phyloP scores from a whole-genome alignment of 2,329 filamentous ascomycete genomes.

The Neurospora sp. region DNA sequence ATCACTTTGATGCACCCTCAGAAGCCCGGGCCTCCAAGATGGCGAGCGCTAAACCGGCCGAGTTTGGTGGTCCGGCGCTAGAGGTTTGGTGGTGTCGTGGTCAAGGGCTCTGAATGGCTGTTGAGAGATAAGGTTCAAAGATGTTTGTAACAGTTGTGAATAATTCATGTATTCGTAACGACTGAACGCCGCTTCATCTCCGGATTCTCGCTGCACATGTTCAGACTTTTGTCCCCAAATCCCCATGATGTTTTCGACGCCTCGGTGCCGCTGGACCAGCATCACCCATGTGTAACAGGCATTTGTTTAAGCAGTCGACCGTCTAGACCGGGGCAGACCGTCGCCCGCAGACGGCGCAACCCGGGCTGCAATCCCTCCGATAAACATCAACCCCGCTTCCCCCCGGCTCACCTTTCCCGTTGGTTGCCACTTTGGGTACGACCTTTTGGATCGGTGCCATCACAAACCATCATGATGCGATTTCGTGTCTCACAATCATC shows the following conservation, averaged over 20 bases:
- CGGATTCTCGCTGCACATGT: not conserved
- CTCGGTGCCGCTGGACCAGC: not conserved
- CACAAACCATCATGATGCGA: not conserved
- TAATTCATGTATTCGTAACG: not conserved
- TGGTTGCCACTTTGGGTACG: not conserved
- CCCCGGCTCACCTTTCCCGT: not conserved
- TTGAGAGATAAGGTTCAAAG: not conserved
- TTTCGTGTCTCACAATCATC: not conserved
- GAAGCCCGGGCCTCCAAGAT: not conserved
- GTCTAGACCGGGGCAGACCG: not conserved
- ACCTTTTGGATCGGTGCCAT: not conserved
- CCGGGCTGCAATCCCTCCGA: not conserved
- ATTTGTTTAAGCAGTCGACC: not conserved
- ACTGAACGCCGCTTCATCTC: not conserved
- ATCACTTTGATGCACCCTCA: not conserved
- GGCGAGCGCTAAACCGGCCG: not conserved
- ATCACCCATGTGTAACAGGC: not conserved
- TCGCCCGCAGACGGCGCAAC: not conserved
- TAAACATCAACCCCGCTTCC: not conserved
- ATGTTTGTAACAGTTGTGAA: not conserved
- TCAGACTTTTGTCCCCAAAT: not conserved
- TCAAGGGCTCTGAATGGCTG: slow-evolving; percentile 2
- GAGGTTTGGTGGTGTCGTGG: not conserved
- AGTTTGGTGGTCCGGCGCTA: not conserved
- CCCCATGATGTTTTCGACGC: not conserved